phyloP scores from a whole-genome alignment of 1,284 basidiomycete genomes.

The Schizophyllum amplum region DNA sequence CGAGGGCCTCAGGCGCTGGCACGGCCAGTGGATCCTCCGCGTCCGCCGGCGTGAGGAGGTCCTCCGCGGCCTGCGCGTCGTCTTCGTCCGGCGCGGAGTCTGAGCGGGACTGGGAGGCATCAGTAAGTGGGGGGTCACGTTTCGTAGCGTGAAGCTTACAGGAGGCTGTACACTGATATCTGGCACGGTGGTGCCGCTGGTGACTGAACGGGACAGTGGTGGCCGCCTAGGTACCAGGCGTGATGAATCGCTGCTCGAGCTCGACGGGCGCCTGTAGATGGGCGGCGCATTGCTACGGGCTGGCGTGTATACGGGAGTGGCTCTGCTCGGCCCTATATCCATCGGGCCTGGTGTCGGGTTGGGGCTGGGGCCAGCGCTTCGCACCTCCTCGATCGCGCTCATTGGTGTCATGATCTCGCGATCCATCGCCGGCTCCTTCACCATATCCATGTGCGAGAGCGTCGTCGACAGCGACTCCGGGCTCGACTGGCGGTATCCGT shows the following conservation, averaged over 20 bases:
- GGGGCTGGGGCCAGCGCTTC: background rate
- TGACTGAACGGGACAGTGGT: background rate
- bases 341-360: background rate
- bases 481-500: background rate
- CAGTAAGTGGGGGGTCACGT: background rate
- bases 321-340: background rate
- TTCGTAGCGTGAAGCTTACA: background rate
- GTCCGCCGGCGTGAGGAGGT: background rate
- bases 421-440: background rate
- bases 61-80: background rate
- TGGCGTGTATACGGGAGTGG: background rate
- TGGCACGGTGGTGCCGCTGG: background rate
- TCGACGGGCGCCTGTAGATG: background rate
- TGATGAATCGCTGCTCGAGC: background rate
- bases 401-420: background rate
- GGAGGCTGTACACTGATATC: background rate
- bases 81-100: background rate
- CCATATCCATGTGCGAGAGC: background rate
- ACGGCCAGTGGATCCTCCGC: background rate
- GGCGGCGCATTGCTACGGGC: no score
- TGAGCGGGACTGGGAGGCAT: background rate
- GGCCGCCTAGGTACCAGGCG: background rate
- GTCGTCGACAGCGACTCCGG: background rate
- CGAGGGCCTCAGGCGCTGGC: background rate
- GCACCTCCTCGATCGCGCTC: background rate